Evolutionary conservation across 2,329 filamentous ascomycete genomes (phyloP).

Genomic region (Akanthomyces lecanii): DNA sequence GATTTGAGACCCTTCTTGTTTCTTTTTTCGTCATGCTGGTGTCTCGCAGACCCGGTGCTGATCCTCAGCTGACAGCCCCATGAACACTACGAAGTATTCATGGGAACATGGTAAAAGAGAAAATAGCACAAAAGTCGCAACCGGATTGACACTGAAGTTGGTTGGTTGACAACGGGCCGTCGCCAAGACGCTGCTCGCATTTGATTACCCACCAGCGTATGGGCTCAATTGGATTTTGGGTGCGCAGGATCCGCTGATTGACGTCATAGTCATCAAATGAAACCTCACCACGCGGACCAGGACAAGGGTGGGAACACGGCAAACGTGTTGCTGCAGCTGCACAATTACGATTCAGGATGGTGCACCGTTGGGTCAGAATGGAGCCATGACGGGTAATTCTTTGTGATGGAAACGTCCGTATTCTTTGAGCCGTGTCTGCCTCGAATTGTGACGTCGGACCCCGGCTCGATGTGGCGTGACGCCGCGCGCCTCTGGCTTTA

Average conservation of each 20-base stretch:
- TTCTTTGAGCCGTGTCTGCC: no score
- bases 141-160: not conserved
- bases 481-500: not conserved
- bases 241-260: slow-evolving; percentile 8
- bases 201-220: slow-evolving; percentile 1
- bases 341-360: not conserved
- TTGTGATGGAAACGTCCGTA: not conserved
- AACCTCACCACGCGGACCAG: slow-evolving; percentile 1
- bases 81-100: not conserved
- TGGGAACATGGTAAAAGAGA: not conserved
- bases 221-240: not conserved
- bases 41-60: not conserved
- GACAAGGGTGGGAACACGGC: not conserved
- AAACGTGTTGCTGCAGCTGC: not conserved
- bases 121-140: not conserved
- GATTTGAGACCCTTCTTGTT: not conserved
- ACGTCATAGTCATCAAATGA: slow-evolving; percentile 13
- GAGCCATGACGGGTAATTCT: not conserved
- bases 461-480: slow-evolving; percentile 5
- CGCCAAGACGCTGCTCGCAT: slow-evolving; percentile 6
- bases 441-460: not conserved
- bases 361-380: not conserved
- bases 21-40: not conserved
- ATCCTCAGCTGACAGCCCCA: slow-evolving; percentile 7
- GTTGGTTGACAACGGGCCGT: slow-evolving; percentile 1